phyloP scores from a whole-genome alignment of 2,329 filamentous ascomycete genomes.

The Talaromyces verruculosus region DNA sequence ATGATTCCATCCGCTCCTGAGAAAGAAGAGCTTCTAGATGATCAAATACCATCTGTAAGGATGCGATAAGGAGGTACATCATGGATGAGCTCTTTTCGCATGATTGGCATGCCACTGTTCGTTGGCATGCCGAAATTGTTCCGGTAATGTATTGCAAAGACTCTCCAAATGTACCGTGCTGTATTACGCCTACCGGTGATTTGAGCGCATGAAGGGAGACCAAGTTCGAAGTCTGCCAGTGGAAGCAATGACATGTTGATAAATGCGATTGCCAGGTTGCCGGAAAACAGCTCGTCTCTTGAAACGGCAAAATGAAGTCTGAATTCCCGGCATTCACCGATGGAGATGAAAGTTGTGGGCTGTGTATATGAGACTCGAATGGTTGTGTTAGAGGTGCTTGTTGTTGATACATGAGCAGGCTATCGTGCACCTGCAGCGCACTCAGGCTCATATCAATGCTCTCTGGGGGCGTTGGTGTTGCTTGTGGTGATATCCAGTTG shows the following conservation, averaged over 20 bases:
- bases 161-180: conserved; percentile 7
- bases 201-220: conserved; percentile 17
- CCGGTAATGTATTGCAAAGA: conserved; percentile 10
- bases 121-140: conserved; percentile 16
- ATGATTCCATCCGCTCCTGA: not conserved
- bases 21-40: conserved; percentile 7
- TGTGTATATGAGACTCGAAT: conserved; percentile 1
- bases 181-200: not conserved
- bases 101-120: conserved; percentile 16
- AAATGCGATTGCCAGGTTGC: conserved; percentile 1
- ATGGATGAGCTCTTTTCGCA: conserved; percentile 19
- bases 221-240: conserved; percentile 19
- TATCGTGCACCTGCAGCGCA: conserved; percentile 5
- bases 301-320: not conserved
- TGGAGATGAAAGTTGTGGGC: conserved; percentile 1
- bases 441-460: conserved; percentile 8
- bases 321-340: not conserved
- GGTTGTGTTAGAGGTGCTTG: not conserved
- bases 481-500: conserved; percentile 12
- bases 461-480: conserved; percentile 16
- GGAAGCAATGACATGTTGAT: conserved; percentile 16
- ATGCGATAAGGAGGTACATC: conserved; percentile 15
- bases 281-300: not conserved
- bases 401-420: conserved; percentile 1
- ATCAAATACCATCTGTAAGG: conserved; percentile 20